Base-by-base conservation (phyloP, 768 basidiomycete genomes). In the Crassisporium funariophilum region DNA sequence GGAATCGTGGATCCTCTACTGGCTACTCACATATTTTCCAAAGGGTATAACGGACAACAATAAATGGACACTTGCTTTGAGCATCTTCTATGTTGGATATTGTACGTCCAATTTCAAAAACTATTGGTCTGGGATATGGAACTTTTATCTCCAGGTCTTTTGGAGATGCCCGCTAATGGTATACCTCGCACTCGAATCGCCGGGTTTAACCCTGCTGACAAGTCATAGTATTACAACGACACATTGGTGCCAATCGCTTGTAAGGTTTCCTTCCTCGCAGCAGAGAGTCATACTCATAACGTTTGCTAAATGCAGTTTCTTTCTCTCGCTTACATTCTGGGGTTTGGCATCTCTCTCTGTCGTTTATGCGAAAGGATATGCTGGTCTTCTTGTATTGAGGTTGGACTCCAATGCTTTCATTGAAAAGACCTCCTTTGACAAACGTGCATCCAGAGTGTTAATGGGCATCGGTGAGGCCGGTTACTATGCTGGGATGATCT, bases 381-480 rank as follows among this genome's bases (percentile, higher is more conserved):
- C 65, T 1, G 73, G 64, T 10, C 57, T 82, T 0, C 65, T 82
- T 2, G 73, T 72, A 4, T 58, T 82, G 3, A 71, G 79, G 78
- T 77, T 38, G 15, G 65, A 2, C 8, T 15, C 12, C 22, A 2
- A 31, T 10, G 40, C 25, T 19, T 15, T 19, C n/a, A 19, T 13
- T 20, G 17, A 23, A 20, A 5, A 37, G 24, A 3, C 23, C 12
- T 44, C 24, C 22, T 24, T 33, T 6, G 16, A n/a, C 37, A 6
- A n/a, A 40, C 20, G 9, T 4, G 23, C n/a, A 4, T 15, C 4
- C 50, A 79, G 80, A n/a, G 75, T 82, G 2, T 59, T 81, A 4
- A 64, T 81, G 54, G 80, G 80, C 6, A 80, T 82, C n/a, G 80
- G 80, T 9, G 80, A 82, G 54, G 79, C 79, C 0, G 80, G 80